Percentiles rank a stretch among this genome's conserved stretches.
Evolutionary conservation across 2,329 filamentous ascomycete species (phyloP).

Genomic region (Mollisia scopiformis): DNA sequence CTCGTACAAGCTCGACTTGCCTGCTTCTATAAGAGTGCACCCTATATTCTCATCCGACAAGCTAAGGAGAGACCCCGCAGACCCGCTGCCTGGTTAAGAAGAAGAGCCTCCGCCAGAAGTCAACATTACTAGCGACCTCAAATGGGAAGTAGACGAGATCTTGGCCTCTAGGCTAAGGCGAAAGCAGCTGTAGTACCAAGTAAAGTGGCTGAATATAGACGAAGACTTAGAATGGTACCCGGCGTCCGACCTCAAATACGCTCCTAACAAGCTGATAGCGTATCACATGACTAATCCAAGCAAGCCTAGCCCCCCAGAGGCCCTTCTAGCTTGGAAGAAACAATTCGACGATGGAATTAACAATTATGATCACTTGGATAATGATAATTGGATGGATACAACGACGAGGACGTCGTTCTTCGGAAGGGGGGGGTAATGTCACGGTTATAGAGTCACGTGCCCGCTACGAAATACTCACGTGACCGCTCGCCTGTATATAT

Average conservation of each 20-base stretch:
- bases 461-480: no score
- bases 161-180: background rate
- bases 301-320: no score
- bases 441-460: no score
- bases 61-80: background rate
- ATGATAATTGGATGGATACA: no score
- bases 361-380: no score
- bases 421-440: no score
- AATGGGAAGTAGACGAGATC: background rate
- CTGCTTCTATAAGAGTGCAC: background rate
- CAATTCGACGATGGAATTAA: no score
- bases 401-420: no score
- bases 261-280: background rate
- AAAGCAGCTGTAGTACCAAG: background rate
- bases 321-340: no score
- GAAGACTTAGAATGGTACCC: background rate
- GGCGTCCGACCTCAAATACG: background rate
- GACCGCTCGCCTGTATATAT: no score
- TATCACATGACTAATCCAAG: no score
- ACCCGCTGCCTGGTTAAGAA: background rate
- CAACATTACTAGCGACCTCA: background rate
- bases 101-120: background rate
- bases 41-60: background rate
- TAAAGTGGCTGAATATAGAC: background rate
- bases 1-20: background rate